Conservation (phyloP, 1,284 basidiomycete genomes). For the Wolfiporia cocos region DNA sequence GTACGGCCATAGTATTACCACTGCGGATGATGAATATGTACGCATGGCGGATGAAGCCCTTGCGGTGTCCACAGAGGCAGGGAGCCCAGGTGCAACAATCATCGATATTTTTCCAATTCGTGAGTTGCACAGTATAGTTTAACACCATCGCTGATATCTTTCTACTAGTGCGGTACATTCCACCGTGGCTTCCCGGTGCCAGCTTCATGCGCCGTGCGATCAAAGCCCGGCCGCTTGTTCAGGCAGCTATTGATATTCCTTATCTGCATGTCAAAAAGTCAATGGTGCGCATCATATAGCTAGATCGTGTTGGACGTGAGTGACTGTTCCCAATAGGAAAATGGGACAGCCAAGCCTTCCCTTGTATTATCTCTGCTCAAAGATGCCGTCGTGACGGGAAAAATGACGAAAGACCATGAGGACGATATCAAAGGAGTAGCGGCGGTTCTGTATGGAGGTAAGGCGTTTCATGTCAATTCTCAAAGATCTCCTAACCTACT, state of each 20-base stretch:
- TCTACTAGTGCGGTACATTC: constrained; percentile 33
- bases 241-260: constrained; percentile 31
- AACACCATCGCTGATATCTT: neutral
- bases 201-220: constrained; percentile 42
- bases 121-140: neutral
- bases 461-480: no score
- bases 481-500: no score
- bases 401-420: constrained; percentile 30
- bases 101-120: constrained; percentile 15
- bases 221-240: constrained; percentile 24
- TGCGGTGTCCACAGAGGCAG: constrained; percentile 6
- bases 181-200: constrained; percentile 45
- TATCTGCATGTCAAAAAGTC: constrained; percentile 13
- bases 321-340: constrained; percentile 10
- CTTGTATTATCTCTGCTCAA: constrained; percentile 47
- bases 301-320: neutral
- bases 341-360: constrained; percentile 42
- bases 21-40: constrained; percentile 10
- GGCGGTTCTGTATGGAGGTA: constrained; percentile 41
- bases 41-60: constrained; percentile 11
- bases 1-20: constrained; percentile 13
- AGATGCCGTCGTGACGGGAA: constrained; percentile 10
- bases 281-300: constrained; percentile 11
- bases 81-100: constrained; percentile 11
- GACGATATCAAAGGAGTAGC: constrained; percentile 51